Base-by-base conservation (phyloP, 1,139 yeast species). In the Yamadazyma taylorii region DNA sequence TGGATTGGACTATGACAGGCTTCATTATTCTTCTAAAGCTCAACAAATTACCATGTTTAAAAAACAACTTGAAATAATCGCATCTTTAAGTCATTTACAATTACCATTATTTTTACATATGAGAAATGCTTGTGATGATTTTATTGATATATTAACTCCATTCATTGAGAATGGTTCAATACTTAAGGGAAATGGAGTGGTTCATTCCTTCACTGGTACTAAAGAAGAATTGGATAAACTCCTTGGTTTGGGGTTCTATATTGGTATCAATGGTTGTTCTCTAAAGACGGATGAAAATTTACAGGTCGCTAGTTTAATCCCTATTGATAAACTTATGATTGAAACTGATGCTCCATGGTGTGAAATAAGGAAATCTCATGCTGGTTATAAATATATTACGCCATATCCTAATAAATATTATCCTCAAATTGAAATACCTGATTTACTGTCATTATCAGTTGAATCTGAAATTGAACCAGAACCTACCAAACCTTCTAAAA, bases 281-380 rank as follows among this genome's bases (percentile, higher is more conserved):
- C 70, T 94, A 44, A 85, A 85, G 53, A 78, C 87, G 0, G 77
- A 78, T 40, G 90, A 85, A 43, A 88, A 86, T 52, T 60, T 90
- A 9, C 69, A 70, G 14, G 90, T 83, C 11, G 88, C 84, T 0
- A 64, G 68, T 30, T 53, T 61, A 25, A 74, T 92, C 9, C 98
- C 98, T 0, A 52, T 79, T 8, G 77, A 81, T 9, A 73, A 70
- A 49, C 60, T 92, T 27, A 63, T 92, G 76, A 75, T 92, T 16
- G 99, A 92, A 58, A 90, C 97, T 0, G 97, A 92, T 62, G 90
- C 97, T 1, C 98, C 99, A 1, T 92, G 98, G 98, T 92, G 99
- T 63, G 97, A 90, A 53, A 79, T 92, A 30, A 72, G 95, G 40
- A 85, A 79, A 46, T 74, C 94, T 7, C 96, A 88, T 56, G 89